Evolutionary conservation across 306 rosid genomes (phyloP), one percentile per base, ranked within the genome.

Genomic region (Cucumis cinereus): DNA sequence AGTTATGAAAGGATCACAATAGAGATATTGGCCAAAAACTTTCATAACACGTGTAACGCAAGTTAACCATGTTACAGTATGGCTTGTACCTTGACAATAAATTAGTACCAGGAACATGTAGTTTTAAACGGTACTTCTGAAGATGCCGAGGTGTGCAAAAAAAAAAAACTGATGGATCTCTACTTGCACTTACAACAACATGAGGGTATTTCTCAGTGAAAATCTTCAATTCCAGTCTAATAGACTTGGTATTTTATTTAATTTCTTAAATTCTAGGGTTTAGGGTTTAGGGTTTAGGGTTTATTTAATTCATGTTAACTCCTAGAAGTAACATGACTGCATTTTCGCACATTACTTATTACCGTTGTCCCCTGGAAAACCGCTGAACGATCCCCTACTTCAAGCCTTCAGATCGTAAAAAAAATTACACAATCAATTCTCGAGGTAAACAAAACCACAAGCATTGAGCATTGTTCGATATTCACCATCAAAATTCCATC

Each of bases 11-110:
- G 45, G 55, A 66, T 38, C 16, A 6, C 19, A 19, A 12, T 7
- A 41, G 22, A 68, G 74, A 68, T 6, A 68, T 68, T 47, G 26
- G 74, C 74, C 45, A 68, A 68, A 67, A 67, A 41, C 54, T n/a
- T 41, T 7, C 53, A 22, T 22, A 43, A 13, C 43, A 68, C 20
- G 35, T 23, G 55, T 20, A 22, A 41, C 3, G 13, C 53, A 68
- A 22, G 36, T 13, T 22, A 43, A 22, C 35, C 54, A 8, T 5
- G 19, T 26, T 13, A 26, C 10, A 6, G 38, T 59, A 24, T 59
- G 19, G 10, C 36, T 24, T 26, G 38, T 22, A 11, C 35, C 38
- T 26, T 24, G 7, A 59, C 38, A 5, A 59, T 1, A 59, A 26
- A 26, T 59, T 26, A 26, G 35, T 26, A 59, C 16, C 66, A 12